Evolutionary conservation across 495 filamentous ascomycete species (phyloP), one percentile per base, ranked within the genome.

Genomic region (Penicillium manginii): DNA sequence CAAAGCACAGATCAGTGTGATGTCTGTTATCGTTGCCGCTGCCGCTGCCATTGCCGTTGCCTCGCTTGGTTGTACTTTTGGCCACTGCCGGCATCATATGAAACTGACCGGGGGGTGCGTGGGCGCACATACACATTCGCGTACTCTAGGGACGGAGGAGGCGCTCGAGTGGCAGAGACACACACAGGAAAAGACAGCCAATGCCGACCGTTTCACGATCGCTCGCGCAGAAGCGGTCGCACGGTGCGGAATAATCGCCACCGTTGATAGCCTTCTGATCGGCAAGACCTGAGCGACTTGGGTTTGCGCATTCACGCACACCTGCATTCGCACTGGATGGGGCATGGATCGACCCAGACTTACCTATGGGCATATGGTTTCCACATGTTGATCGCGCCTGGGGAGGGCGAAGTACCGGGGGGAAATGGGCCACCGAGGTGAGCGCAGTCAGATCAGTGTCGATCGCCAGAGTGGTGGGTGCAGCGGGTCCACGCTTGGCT

Each of bases 201-300:
- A 65, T 68, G 52, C 60, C 64, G 67, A 61, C 65, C 50, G 67
- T 70, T 70, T 63, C 58, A 65, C 55, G 62, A 70, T 70, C 32
- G 54, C 26, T 29, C 26, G 39, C 37, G 3, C 32, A n/a, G 9
- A 11, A 11, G 22, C n/a, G 17, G 58, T 63, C 51, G 61, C 52
- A 66, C 60, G 51, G 57, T 62, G 26, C 42, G 10, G 4, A 47
- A 17, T 17, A 26, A 40, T 64, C 21, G 66, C 63, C 66, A 66
- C 66, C 60, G 63, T 63, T 68, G 57, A 66, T 66, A 59, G 59
- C 35, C 46, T 52, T 61, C 52, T 55, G 66, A 66, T 66, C 57
- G 58, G 60, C 58, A 55, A 54, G 48, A 58, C 56, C 52, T 59
- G 35, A 32, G 65, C 59, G 59, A 64, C 58, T 50, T 45, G 17